Base-by-base conservation (phyloP, 805 yeast genomes). In the Zygotorulaspora danielsina region DNA sequence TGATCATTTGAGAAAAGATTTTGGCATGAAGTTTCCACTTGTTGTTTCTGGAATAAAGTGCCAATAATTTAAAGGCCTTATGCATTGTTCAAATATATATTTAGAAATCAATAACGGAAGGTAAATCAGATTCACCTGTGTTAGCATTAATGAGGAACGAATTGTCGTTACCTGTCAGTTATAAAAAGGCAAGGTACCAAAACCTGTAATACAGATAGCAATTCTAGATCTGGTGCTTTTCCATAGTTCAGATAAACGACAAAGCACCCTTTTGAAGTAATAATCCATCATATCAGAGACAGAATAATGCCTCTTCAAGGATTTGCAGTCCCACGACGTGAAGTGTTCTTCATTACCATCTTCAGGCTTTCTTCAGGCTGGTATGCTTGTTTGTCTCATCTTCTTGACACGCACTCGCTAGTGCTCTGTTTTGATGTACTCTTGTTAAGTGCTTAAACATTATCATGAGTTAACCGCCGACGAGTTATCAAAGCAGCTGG, bases 31-130 rank as follows among this genome's bases (percentile, higher is more conserved):
- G 10, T 46, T 31, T 6, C 49, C 41, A 1, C 62, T 36, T 2
- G 52, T 29, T 1, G 50, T 42, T 38, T 70, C 73, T 12, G 70
- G 39, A 1, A 73, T 51, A 4, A 76, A 76, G 54, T 73, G 75
- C 31, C 73, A 59, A 2, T 68, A 54, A 55, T 1, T 70, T 53
- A 13, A 59, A 61, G 0, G 71, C 36, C 41, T 66, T 67, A 42
- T 72, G 71, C 6, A 72, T 50, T 0, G 74, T 68, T 32, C 75
- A 53, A 2, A 71, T 70, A 39, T 60, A 71, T 0, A 74, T 71
- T 44, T 67, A 74, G 0, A 76, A 66, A 46, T 72, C 78, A 13
- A 63, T 52, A 10, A 66, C 55, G 10, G 63, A 64, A 10, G 70
- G 60, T 13, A 69, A 37, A 2, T 55, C 55, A 41, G 72, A 39